Percentiles rank a stretch among this genome's conserved stretches.
These are phyloP conservation scores for Lactarius sp. DNA, from an alignment of 768 basidiomycete genomes.

Conservation along the genomic window DNA sequence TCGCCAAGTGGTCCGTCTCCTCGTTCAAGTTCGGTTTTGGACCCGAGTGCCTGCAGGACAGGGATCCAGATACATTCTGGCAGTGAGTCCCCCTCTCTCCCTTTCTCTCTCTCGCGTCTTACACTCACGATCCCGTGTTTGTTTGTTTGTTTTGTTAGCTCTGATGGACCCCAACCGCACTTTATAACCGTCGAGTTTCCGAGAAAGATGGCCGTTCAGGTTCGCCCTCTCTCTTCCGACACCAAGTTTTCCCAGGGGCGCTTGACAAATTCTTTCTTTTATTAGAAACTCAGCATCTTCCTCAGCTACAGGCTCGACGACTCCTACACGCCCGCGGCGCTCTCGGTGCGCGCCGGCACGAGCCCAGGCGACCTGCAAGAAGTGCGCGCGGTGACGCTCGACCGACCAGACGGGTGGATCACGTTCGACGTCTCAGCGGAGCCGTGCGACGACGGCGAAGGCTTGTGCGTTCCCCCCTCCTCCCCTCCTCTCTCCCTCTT, in stretches of 20 bases:
- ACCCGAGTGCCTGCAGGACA: conserved; percentile 84
- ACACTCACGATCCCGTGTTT: conserved; percentile 4
- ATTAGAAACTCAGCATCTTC: conserved; percentile 80
- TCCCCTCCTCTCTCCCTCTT: too few relatives aligned
- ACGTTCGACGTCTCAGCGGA: conserved; percentile 81
- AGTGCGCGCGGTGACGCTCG: conserved; percentile 75
- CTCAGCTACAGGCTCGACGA: conserved; percentile 84
- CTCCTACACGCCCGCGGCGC: conserved; percentile 92
- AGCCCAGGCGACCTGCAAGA: conserved; percentile 90
- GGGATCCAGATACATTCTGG: conserved; percentile 93
- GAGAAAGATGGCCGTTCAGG: conserved; percentile 83
- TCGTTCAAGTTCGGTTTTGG: conserved; percentile 97
- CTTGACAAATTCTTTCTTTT: too few relatives aligned
- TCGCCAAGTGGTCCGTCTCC: conserved; percentile 94
- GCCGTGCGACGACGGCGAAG: conserved; percentile 71
- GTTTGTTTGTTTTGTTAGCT: conserved; percentile 41
- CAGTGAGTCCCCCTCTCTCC: conserved; percentile 73
- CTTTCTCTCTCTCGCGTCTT: neutral
- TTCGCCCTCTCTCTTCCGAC: conserved; percentile 30
- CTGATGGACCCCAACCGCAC: conserved; percentile 96
- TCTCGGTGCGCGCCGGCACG: conserved; percentile 89
- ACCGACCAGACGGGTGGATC: conserved; percentile 94
- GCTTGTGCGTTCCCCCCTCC: conserved; percentile 53
- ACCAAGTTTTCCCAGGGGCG: neutral
- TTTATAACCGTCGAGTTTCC: conserved; percentile 93